Evolutionary conservation across 2,329 filamentous ascomycete genomes (phyloP).

Genomic region (Diplodia seriata): DNA sequence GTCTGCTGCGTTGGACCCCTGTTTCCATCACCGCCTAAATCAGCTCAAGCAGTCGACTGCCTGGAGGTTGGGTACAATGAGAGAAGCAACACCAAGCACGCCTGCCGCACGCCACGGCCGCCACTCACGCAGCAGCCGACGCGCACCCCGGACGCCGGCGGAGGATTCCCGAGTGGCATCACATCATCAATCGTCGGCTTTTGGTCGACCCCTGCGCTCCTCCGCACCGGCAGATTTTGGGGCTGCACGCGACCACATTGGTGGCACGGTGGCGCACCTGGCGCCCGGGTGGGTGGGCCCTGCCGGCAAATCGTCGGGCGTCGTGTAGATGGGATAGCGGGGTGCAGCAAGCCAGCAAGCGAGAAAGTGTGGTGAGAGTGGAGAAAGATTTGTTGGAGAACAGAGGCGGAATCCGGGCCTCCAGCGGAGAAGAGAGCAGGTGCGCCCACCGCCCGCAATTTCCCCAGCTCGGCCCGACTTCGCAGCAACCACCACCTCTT

Average conservation of each 20-base stretch:
- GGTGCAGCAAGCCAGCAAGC: background rate
- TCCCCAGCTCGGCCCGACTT: conserved; percentile 18
- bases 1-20: background rate
- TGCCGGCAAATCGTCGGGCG: conserved; percentile 11
- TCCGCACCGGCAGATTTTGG: conserved; percentile 23
- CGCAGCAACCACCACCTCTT: background rate
- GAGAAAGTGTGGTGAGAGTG: conserved; percentile 18
- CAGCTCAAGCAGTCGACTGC: background rate
- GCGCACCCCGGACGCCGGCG: too few species aligned
- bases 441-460: background rate
- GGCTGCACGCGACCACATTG: conserved; percentile 15
- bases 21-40: background rate
- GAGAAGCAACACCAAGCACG: background rate
- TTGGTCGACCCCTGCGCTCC: background rate
- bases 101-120: conserved; percentile 2
- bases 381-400: background rate
- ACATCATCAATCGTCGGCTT: background rate
- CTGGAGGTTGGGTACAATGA: background rate
- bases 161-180: background rate
- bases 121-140: background rate
- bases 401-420: conserved; percentile 26
- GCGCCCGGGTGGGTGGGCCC: background rate
- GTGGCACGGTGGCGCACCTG: background rate
- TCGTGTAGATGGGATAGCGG: background rate
- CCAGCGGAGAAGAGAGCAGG: background rate